Evolutionary conservation across 1,284 basidiomycete genomes (phyloP).

Genomic region (Ganoderma boninense): DNA sequence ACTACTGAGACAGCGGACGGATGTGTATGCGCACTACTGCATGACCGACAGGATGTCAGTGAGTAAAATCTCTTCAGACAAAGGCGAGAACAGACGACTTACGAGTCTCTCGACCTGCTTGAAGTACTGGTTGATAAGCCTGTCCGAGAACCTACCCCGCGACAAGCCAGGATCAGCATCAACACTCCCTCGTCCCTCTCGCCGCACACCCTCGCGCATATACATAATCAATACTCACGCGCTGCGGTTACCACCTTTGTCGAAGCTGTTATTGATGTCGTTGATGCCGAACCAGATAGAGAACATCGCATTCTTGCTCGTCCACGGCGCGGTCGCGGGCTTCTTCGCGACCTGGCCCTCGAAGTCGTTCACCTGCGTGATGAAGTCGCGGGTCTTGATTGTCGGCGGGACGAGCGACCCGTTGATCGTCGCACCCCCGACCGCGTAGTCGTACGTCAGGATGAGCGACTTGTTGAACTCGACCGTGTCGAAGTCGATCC

Average conservation of each 20-base stretch:
- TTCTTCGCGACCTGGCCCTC: slow-evolving; percentile 47
- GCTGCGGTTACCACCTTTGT: slow-evolving; percentile 51
- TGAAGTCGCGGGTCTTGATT: slow-evolving; percentile 52
- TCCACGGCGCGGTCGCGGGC: slow-evolving; percentile 60
- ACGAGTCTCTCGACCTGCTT: slow-evolving; percentile 62
- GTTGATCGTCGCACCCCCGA: slow-evolving; percentile 67
- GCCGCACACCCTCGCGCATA: background rate
- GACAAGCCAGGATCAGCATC: too few relatives aligned
- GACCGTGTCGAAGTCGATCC: slow-evolving; percentile 60
- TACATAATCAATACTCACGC: slow-evolving; percentile 47
- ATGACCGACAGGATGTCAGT: background rate
- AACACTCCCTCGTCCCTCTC: too few relatives aligned
- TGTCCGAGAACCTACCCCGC: slow-evolving; percentile 53
- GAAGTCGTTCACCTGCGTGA: slow-evolving; percentile 64
- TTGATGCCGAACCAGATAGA: slow-evolving; percentile 71
- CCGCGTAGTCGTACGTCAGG: slow-evolving; percentile 68
- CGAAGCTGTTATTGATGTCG: slow-evolving; percentile 65
- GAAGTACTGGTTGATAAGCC: slow-evolving; percentile 60
- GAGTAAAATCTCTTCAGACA: background rate
- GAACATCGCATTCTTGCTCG: slow-evolving; percentile 58
- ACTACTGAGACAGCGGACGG: too few relatives aligned
- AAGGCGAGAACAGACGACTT: slow-evolving; percentile 31
- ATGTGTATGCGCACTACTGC: slow-evolving; percentile 37
- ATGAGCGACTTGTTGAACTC: slow-evolving; percentile 59
- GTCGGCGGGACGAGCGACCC: slow-evolving; percentile 58